These are phyloP conservation scores for Lichtheimia ornata DNA, from an alignment of 371 early-diverging fungal species.

Conservation along the genomic window DNA sequence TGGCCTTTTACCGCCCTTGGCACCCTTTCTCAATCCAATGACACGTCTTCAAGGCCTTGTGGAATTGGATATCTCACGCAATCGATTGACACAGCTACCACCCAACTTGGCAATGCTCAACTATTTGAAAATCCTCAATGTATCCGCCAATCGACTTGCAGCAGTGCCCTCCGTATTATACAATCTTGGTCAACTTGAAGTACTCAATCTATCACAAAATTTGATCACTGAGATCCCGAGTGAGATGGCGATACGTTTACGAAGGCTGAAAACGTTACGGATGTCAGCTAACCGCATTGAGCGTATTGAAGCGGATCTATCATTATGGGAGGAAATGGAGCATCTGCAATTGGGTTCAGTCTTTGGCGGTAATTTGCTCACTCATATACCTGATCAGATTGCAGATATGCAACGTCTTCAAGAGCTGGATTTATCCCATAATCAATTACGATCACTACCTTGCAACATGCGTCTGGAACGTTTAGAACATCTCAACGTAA, in stretches of 20 bases:
- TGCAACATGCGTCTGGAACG: conserved; percentile 29
- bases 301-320: conserved; percentile 41
- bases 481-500: conserved; percentile 43
- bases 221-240: conserved; percentile 44
- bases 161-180: conserved; percentile 53
- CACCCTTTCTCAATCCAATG: conserved; percentile 23
- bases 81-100: conserved; percentile 48
- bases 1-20: conserved; percentile 40
- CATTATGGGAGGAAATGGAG: conserved; percentile 46
- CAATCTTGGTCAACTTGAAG: conserved; percentile 46
- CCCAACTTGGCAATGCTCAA: conserved; percentile 41
- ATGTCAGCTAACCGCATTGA: conserved; percentile 56
- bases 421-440: conserved; percentile 60
- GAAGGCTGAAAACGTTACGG: conserved; percentile 48
- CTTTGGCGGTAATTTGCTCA: conserved; percentile 59
- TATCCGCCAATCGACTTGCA: conserved; percentile 56
- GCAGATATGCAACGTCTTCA: conserved; percentile 46
- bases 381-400: conserved; percentile 46
- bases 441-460: conserved; percentile 50
- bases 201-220: conserved; percentile 60
- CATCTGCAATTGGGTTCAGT: conserved; percentile 63
- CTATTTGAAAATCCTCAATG: conserved; percentile 50
- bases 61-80: conserved; percentile 63
- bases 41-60: conserved; percentile 37
- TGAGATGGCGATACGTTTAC: conserved; percentile 41